Evolutionary conservation across 1,284 basidiomycete genomes (phyloP), one percentile per base, ranked within the genome.

Genomic region (Phellopilus nigrolimitatus): DNA sequence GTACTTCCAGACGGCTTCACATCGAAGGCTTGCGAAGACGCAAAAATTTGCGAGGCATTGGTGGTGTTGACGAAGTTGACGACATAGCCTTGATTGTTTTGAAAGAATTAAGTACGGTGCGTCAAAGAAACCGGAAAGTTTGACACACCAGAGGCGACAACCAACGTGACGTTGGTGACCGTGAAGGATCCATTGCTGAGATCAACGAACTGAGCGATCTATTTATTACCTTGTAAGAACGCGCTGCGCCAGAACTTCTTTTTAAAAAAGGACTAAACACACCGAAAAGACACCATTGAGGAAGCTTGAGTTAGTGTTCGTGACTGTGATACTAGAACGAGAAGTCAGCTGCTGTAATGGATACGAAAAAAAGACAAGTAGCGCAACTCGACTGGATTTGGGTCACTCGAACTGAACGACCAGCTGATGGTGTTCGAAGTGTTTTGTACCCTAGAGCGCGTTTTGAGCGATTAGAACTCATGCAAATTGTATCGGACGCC

Each of bases 41-140:
- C 75, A 51, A 67, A 71, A 27, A 76, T 61, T 49, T 74, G 66
- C 8, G 60, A 57, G 38, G 55, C 42, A 64, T 77, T 73, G 33
- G 62, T 60, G 13, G 71, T 66, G 62, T 74, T 75, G 48, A 73
- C 68, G 49, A 78, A 72, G 52, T 64, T 60, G 31, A 79, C 70
- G 36, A 64, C 59, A 62, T 74, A 79, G 43, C 65, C 67, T 49
- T 28, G 12, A 43, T 37, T 47, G n/a, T 44, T 41, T 38, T 15
- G 27, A 24, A 36, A 25, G 6, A 28, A 30, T 12, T n/a, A 17
- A 15, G 21, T 17, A 25, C 33, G 12, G 19, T n/a, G 28, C n/a
- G n/a, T n/a, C n/a, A n/a, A n/a, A n/a, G n/a, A n/a, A 37, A 24
- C 12, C 13, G 25, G 31, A 38, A 21, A 12, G 13, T 21, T 21